These are phyloP conservation scores for Serendipita indica DNA, from an alignment of 768 basidiomycete genomes.

Conservation along the genomic window DNA sequence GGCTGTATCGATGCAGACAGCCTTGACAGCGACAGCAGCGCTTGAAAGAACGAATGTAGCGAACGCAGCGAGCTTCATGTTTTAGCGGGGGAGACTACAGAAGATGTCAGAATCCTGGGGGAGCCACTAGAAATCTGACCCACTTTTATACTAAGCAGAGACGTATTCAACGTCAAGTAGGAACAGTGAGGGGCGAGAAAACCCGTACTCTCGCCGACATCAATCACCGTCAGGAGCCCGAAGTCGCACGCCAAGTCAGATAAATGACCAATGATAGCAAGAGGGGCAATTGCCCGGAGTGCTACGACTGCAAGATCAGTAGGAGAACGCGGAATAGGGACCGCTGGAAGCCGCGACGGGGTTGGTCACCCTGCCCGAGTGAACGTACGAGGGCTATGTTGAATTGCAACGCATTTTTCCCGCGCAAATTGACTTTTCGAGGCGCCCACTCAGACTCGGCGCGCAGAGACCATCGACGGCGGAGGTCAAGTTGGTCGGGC, in stretches of 20 bases:
- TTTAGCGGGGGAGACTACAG: background rate
- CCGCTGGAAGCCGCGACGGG: background rate
- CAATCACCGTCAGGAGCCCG: background rate
- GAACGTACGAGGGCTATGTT: background rate
- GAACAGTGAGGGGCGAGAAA: background rate
- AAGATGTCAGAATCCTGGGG: background rate
- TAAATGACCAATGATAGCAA: too few species aligned
- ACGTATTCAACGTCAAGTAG: too few species aligned
- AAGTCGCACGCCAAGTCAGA: too few species aligned
- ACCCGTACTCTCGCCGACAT: background rate
- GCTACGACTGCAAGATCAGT: too few species aligned
- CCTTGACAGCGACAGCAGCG: background rate
- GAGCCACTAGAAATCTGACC: background rate
- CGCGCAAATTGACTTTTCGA: background rate
- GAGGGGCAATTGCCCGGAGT: too few species aligned
- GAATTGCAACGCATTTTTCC: background rate
- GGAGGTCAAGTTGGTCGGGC: background rate
- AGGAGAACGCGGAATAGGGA: too few species aligned
- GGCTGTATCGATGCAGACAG: background rate
- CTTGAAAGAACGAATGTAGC: background rate
- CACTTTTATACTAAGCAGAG: background rate
- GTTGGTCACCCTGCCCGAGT: background rate
- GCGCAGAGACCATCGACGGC: background rate
- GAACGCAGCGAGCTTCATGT: background rate
- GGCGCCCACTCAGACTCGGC: background rate